phyloP scores from a whole-genome alignment of 257 asterid species.

The Nicotiana noctiflora region DNA sequence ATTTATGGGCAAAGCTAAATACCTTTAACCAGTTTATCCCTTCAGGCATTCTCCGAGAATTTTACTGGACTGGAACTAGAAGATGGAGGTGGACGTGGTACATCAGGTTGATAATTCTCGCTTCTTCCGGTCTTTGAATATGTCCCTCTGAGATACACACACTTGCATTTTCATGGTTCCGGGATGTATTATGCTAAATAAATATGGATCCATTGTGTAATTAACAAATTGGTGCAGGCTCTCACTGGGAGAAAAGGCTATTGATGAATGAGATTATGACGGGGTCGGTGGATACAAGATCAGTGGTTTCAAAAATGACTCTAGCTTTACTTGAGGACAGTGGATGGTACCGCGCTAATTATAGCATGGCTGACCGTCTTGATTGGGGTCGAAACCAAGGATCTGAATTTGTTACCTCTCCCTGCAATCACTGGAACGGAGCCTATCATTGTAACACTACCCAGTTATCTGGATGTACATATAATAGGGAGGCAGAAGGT shows the following conservation, averaged over 20 bases:
- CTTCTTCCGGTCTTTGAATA: not conserved
- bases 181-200: not conserved
- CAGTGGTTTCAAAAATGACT: constrained; percentile 93
- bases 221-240: constrained; percentile 45
- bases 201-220: not conserved
- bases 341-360: constrained; percentile 95
- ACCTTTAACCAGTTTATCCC: constrained; percentile 4
- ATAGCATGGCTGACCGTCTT: constrained; percentile 85
- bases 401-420: constrained; percentile 68
- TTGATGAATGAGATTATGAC: constrained; percentile 97
- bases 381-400: constrained; percentile 97
- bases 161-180: not conserved
- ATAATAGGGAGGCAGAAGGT: constrained; percentile 94
- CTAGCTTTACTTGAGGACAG: constrained; percentile 93
- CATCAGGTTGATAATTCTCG: constrained; percentile 54
- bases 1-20: not conserved
- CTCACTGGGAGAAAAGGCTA: constrained; percentile 98
- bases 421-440: constrained; percentile 89
- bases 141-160: not conserved
- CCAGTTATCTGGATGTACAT: constrained; percentile 86
- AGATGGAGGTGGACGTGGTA: constrained; percentile 99
- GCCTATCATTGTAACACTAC: constrained; percentile 93
- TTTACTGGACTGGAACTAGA: constrained; percentile 94
- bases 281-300: constrained; percentile 94
- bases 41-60: constrained; percentile 85